Evolutionary conservation across 768 basidiomycete genomes (phyloP).

Genomic region (Clitopilus passeckerianus): DNA sequence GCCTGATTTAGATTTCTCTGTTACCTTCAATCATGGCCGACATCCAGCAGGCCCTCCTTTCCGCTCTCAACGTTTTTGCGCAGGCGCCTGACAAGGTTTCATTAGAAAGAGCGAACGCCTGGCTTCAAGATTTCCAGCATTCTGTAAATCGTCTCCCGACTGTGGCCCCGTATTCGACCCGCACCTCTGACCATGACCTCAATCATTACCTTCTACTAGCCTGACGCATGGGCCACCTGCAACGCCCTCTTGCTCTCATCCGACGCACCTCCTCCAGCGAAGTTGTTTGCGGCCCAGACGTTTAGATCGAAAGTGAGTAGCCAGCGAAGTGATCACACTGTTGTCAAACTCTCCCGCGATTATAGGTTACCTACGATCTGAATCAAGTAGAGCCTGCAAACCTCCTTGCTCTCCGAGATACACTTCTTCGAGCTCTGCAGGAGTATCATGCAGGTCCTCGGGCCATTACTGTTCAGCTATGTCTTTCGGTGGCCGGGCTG

Average conservation of each 20-base stretch:
- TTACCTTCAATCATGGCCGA: constrained; percentile 47
- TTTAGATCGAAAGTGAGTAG: constrained; percentile 84
- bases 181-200: constrained; percentile 61
- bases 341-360: constrained; percentile 22
- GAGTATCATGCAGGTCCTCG: constrained; percentile 72
- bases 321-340: constrained; percentile 6
- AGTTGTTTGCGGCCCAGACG: constrained; percentile 95
- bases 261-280: constrained; percentile 73
- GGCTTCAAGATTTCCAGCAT: constrained; percentile 99
- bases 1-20: constrained; percentile 5
- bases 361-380: constrained; percentile 92
- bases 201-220: constrained; percentile 67
- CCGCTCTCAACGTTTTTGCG: constrained; percentile 76
- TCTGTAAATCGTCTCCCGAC: constrained; percentile 88
- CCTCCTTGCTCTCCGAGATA: constrained; percentile 79
- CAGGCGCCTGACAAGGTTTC: constrained; percentile 79
- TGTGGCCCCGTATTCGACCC: constrained; percentile 57
- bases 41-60: constrained; percentile 59
- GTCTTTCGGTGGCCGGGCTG: constrained; percentile 84
- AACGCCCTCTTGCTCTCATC: constrained; percentile 83
- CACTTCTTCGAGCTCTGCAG: constrained; percentile 73
- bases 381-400: constrained; percentile 75
- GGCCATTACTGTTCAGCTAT: constrained; percentile 84
- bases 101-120: constrained; percentile 84
- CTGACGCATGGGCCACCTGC: constrained; percentile 95